Percentiles rank a stretch among this genome's conserved stretches.
These are phyloP conservation scores for Salix viminalis DNA, from an alignment of 345 rosid species.

Conservation along the genomic window DNA sequence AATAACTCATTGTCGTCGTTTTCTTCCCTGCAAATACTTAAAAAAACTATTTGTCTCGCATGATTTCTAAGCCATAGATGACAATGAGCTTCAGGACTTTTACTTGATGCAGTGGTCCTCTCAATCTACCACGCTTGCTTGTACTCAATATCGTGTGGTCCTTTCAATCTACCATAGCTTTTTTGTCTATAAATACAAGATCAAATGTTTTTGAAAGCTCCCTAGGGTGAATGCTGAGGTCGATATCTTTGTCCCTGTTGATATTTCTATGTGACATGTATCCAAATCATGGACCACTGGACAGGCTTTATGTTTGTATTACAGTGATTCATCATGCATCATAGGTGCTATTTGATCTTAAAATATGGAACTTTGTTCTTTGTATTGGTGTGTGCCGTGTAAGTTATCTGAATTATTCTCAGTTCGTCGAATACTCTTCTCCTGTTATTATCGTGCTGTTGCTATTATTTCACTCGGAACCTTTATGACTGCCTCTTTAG, in stretches of 20 bases:
- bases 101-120: slow-evolving; percentile 24
- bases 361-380: not conserved
- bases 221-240: slow-evolving; percentile 4
- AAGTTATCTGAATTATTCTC: not conserved
- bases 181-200: slow-evolving; percentile 8
- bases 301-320: not conserved
- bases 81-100: not conserved
- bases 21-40: not conserved
- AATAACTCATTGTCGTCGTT: slow-evolving; percentile 4
- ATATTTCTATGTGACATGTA: not conserved
- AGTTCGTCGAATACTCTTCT: not conserved
- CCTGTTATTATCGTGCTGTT: not conserved
- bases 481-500: not conserved
- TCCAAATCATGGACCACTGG: slow-evolving; percentile 20
- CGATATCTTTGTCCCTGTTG: slow-evolving; percentile 9
- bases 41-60: not conserved
- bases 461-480: not conserved
- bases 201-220: slow-evolving; percentile 11
- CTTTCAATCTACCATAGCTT: not conserved
- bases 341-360: not conserved
- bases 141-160: slow-evolving; percentile 21
- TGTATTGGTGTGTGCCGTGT: not conserved
- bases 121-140: slow-evolving; percentile 3
- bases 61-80: not conserved
- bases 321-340: not conserved